A percentile compares a stretch with the other conserved stretches of the same genome.
Evolutionary conservation across 495 filamentous ascomycete genomes (phyloP).

Genomic region (Hypoxylon crocopeplum): DNA sequence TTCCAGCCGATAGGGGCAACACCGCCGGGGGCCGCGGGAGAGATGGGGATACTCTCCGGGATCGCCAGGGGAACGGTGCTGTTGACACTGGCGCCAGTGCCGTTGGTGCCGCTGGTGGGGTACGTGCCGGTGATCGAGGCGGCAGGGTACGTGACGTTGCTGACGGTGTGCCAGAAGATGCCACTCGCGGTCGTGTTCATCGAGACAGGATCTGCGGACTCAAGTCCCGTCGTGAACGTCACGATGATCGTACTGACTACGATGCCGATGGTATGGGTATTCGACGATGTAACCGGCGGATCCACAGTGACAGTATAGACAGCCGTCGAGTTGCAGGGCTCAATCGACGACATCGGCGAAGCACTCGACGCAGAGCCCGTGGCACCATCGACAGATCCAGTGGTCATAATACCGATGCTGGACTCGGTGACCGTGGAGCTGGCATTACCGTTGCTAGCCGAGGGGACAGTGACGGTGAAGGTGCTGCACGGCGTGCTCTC

Average conservation of each 20-base stretch:
- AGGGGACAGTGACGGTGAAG: neutral
- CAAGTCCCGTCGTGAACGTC: slow-evolving; percentile 4
- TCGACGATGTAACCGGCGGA: neutral
- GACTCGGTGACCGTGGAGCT: neutral
- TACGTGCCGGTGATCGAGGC: slow-evolving; percentile 8
- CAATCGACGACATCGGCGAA: neutral
- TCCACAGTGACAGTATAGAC: neutral
- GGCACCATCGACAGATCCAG: slow-evolving; percentile 11
- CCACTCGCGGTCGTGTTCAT: neutral
- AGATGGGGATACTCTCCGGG: slow-evolving; percentile 3
- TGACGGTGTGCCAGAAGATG: too few species aligned
- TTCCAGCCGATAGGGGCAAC: slow-evolving; percentile 9
- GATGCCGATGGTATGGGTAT: neutral
- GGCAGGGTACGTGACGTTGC: slow-evolving; percentile 3
- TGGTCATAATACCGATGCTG: slow-evolving; percentile 8
- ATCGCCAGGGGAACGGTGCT: neutral
- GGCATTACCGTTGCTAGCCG: neutral
- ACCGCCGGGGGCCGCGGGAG: slow-evolving; percentile 3
- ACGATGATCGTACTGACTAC: slow-evolving; percentile 18
- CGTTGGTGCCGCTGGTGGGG: slow-evolving; percentile 11
- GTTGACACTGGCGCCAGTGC: neutral
- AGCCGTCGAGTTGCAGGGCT: neutral
- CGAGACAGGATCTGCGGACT: neutral
- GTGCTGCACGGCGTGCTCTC: neutral
- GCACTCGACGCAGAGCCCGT: neutral